Evolutionary conservation across 768 basidiomycete species (phyloP).

Genomic region (Albatrellus ellisii): DNA sequence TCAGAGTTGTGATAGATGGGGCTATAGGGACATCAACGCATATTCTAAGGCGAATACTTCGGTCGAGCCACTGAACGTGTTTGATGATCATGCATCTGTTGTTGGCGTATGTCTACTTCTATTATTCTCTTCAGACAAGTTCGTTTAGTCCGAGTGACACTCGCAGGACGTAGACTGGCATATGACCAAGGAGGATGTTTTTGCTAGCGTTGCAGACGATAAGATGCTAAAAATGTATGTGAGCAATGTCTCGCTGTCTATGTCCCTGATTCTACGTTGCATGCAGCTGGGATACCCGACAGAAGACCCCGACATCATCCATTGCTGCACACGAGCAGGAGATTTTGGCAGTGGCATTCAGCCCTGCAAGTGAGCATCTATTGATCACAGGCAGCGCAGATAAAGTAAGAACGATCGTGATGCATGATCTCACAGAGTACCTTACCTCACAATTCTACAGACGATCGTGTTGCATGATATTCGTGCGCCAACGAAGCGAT

Average conservation of each 20-base stretch:
- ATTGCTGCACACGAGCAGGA: conserved; percentile 84
- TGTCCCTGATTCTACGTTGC: conserved; percentile 3
- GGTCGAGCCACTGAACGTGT: conserved; percentile 76
- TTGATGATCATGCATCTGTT: conserved; percentile 80
- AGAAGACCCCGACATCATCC: conserved; percentile 50
- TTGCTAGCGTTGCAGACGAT: conserved; percentile 95
- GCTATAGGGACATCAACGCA: conserved; percentile 75
- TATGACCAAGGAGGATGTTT: conserved; percentile 62
- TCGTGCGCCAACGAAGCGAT: conserved; percentile 53
- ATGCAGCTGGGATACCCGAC: conserved; percentile 84
- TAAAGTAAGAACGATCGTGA: conserved; percentile 41
- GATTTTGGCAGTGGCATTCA: conserved; percentile 85
- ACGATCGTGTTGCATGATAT: conserved; percentile 83
- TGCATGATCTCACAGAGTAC: neutral
- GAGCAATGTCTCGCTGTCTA: neutral
- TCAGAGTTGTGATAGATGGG: conserved; percentile 3
- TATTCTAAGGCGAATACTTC: conserved; percentile 69
- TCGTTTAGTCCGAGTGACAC: neutral
- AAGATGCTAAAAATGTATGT: conserved; percentile 86
- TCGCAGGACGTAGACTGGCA: conserved; percentile 95
- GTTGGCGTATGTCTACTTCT: conserved; percentile 58
- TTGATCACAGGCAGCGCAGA: conserved; percentile 89
- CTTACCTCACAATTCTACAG: conserved; percentile 26
- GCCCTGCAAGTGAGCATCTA: conserved; percentile 65
- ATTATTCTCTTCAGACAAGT: neutral